phyloP scores from a whole-genome alignment of 306 rosid species.

The Corylus heterophylla region DNA sequence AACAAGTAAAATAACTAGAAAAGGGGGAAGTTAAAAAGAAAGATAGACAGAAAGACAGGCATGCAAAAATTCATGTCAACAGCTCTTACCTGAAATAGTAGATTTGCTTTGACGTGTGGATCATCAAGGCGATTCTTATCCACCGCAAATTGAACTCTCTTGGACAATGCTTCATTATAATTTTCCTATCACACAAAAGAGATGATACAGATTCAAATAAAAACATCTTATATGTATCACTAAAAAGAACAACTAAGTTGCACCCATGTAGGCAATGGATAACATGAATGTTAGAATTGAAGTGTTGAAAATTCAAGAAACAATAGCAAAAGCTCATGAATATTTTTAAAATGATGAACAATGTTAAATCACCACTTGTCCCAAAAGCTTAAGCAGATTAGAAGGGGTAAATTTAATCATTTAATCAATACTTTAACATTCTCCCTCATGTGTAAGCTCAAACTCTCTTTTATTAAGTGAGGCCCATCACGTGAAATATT shows the following conservation, averaged over 20 bases:
- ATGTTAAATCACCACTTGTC: no score
- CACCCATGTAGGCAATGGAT: neutral
- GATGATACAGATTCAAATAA: neutral
- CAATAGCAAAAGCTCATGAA: neutral
- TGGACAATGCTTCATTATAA: slow-evolving; percentile 72
- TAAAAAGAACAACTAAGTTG: neutral
- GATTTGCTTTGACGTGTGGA: slow-evolving; percentile 90
- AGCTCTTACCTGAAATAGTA: slow-evolving; percentile 80
- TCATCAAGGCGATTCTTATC: slow-evolving; percentile 82
- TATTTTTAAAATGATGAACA: neutral
- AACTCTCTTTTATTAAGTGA: no score
- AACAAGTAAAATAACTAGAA: slow-evolving; percentile 25
- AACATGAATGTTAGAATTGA: neutral
- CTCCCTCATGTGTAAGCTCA: no score
- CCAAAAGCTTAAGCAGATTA: no score
- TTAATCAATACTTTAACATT: no score
- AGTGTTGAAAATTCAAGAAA: neutral
- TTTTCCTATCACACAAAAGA: slow-evolving; percentile 57
- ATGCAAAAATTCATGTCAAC: slow-evolving; percentile 27
- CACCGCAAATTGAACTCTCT: slow-evolving; percentile 75
- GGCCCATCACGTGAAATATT: no score
- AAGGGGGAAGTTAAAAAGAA: slow-evolving; percentile 11
- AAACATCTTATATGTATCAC: neutral
- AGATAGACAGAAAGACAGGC: slow-evolving; percentile 1
- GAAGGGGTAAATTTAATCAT: no score